Conservation (phyloP, 1,284 basidiomycete genomes). For the Puccinia coronata region DNA sequence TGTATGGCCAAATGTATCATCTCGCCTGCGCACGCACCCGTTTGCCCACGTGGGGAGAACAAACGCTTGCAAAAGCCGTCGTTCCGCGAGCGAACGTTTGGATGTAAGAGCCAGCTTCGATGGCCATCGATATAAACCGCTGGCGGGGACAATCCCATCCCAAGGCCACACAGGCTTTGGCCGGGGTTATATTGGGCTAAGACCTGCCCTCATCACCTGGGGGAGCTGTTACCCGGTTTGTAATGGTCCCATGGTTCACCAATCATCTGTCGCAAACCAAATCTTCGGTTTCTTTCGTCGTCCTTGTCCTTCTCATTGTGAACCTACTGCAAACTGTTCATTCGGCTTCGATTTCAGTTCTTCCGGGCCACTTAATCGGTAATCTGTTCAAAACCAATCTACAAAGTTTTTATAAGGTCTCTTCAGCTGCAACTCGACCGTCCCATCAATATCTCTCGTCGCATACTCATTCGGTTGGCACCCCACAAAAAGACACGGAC, state of each 20-base stretch:
- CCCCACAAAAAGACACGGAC: slow-evolving; percentile 24
- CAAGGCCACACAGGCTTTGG: no score
- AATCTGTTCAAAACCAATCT: slow-evolving; percentile 8
- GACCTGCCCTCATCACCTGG: neutral
- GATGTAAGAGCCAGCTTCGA: no score
- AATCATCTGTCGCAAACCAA: slow-evolving; percentile 8
- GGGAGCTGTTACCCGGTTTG: neutral
- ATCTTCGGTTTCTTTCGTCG: slow-evolving; percentile 14
- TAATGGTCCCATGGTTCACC: slow-evolving; percentile 25
- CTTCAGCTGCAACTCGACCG: neutral
- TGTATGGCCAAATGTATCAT: no score
- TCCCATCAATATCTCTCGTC: neutral
- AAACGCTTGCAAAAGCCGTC: no score
- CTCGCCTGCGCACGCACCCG: no score
- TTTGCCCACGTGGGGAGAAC: no score
- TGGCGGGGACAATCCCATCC: no score
- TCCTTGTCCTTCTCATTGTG: slow-evolving; percentile 16
- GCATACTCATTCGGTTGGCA: neutral
- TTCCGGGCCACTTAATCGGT: neutral
- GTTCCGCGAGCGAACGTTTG: no score
- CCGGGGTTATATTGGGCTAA: neutral
- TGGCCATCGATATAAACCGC: no score
- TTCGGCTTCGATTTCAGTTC: slow-evolving; percentile 3
- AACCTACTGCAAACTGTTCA: slow-evolving; percentile 4
- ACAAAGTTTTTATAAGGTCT: slow-evolving; percentile 7